Evolutionary conservation across 202 grass and related monocot species (phyloP).

Genomic region (Musa balbisiana): DNA sequence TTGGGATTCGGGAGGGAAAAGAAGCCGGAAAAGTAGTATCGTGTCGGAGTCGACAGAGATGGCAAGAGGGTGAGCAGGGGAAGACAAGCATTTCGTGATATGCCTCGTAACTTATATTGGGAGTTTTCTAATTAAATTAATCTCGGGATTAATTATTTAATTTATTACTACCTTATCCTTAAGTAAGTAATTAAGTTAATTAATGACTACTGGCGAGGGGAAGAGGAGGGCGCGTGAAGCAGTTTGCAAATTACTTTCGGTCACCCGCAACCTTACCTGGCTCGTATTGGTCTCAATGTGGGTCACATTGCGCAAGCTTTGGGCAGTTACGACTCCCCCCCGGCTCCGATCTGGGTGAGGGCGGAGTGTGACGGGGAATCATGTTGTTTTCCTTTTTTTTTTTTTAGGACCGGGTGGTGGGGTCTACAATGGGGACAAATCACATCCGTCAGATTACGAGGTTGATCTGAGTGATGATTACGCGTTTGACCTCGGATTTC

Average conservation of each 20-base stretch:
- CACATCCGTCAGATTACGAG: neutral
- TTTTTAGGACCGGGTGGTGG: neutral
- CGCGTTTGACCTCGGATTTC: neutral
- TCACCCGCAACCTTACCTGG: no score
- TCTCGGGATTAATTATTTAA: neutral
- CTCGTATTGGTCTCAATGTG: no score
- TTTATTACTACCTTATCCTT: neutral
- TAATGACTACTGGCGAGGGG: neutral
- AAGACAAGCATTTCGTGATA: neutral
- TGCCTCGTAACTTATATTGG: neutral
- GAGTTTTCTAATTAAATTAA: neutral
- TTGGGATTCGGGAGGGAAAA: constrained; percentile 22
- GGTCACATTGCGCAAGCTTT: no score
- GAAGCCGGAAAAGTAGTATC: neutral
- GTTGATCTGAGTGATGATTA: neutral
- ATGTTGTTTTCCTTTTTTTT: no score
- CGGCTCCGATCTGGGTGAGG: no score
- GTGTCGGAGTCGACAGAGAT: neutral
- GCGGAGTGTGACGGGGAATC: no score
- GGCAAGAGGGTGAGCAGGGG: neutral
- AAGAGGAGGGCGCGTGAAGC: neutral
- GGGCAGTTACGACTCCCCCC: no score
- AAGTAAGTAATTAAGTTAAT: neutral
- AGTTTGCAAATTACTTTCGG: no score
- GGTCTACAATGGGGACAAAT: neutral